Conservation (phyloP, 305 asterid species). For the Lippia alba region DNA sequence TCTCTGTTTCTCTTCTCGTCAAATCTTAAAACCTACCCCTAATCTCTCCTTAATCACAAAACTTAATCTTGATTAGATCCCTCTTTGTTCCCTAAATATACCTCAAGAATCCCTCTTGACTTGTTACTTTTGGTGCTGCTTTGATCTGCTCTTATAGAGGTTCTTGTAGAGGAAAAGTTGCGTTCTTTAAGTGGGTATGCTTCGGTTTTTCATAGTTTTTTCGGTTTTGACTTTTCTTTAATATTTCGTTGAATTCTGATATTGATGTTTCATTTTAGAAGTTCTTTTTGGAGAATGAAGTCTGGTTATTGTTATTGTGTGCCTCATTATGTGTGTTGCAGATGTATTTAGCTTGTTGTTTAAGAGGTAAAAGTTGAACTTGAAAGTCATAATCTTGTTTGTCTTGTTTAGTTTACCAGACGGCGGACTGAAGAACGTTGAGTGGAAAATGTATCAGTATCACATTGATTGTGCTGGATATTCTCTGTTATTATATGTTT, state of each 20-base stretch:
- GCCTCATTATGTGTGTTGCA: background rate
- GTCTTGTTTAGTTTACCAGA: background rate
- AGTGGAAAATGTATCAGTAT: conserved; percentile 16
- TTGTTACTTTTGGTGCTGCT: conserved; percentile 2
- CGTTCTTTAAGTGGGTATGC: conserved; percentile 45
- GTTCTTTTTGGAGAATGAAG: background rate
- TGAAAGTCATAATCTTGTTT: background rate
- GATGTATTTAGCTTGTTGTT: background rate
- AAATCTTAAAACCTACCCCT: conserved; percentile 40
- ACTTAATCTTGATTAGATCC: conserved; percentile 23
- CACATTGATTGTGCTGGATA: conserved; percentile 5
- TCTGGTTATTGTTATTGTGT: background rate
- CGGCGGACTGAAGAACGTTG: conserved; percentile 10
- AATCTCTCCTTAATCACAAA: conserved; percentile 26
- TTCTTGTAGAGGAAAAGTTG: conserved; percentile 33
- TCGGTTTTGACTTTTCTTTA: background rate
- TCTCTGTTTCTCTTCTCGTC: conserved; percentile 21
- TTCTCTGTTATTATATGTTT: conserved; percentile 1
- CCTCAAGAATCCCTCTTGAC: background rate
- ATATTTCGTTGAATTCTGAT: background rate
- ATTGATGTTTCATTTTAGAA: background rate
- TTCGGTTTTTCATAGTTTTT: conserved; percentile 5
- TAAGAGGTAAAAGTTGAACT: background rate
- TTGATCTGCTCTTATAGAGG: conserved; percentile 37
- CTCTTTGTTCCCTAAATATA: conserved; percentile 8